Evolutionary conservation across 768 basidiomycete genomes (phyloP), one percentile per base, ranked within the genome.

Genomic region (Wakefieldia striispora): DNA sequence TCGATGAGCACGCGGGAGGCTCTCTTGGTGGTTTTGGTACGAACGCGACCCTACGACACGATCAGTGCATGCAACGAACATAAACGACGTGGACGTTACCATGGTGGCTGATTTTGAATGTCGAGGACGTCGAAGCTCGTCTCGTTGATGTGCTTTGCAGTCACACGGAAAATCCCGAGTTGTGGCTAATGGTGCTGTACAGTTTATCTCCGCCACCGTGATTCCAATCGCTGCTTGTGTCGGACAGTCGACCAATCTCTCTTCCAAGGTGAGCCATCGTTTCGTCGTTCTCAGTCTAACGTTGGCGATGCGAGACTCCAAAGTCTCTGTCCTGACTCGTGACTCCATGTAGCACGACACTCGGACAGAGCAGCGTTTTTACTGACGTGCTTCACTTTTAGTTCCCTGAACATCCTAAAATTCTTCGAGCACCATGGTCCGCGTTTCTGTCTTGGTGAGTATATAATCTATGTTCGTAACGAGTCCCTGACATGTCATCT

Each of bases 11-110:
- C 92, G 57, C 97, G 87, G 59, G 95, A 97, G 67, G 97, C 95
- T 78, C 95, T 91, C 83, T 99, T 99, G 70, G 95, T 95, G 58
- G 97, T 99, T 80, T 99, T 99, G 66, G 97, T 99, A 70, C 97
- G 91, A 76, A 99, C 95, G 68, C 97, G 94, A 72, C 97, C 97
- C 97, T 97, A 69, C 1, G 17, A 34, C 4, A 47, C 16, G 6
- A 37, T 54, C 0, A 66, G n/a, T n/a, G 53, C 49, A 46, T 19
- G 31, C 40, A 24, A 7, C 49, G 40, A 62, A 57, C 47, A 55
- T 16, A 48, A 38, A 3, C 14, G 4, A 10, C 11, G 29, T 14
- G 51, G 47, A 7, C 31, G n/a, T 6, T 51, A 84, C 84, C 84
- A 85, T 86, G 58, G 63, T 79, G 75, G 59, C 41, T 45, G 33